Evolutionary conservation across 2,329 filamentous ascomycete genomes (phyloP).

Genomic region (Aspergillus phoenicis): DNA sequence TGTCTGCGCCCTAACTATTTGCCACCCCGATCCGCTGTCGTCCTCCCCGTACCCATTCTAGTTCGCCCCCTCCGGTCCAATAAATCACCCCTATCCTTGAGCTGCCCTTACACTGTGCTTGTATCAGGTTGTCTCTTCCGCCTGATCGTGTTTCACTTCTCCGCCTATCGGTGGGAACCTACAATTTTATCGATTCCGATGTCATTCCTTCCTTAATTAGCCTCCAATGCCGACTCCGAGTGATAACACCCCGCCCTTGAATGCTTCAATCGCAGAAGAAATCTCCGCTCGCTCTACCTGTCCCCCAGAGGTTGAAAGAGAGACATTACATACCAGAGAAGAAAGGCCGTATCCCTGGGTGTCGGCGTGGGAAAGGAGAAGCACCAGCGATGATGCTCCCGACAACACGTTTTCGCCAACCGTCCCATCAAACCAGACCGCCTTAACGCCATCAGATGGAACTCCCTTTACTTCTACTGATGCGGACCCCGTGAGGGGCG

Average conservation of each 20-base stretch:
- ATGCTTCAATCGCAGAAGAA: constrained; percentile 47
- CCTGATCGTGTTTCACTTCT: constrained; percentile 25
- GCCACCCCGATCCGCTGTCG: background rate
- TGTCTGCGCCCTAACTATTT: no score
- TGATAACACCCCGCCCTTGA: constrained; percentile 46
- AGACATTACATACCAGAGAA: constrained; percentile 23
- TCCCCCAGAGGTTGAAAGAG: constrained; percentile 51
- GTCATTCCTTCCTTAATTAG: constrained; percentile 39
- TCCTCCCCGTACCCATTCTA: background rate
- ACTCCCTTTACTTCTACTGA: constrained; percentile 27
- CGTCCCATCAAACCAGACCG: constrained; percentile 27
- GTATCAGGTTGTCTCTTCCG: constrained; percentile 11
- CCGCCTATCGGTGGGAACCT: constrained; percentile 25
- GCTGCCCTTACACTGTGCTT: background rate
- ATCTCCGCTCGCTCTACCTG: constrained; percentile 51
- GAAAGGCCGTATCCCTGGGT: no score
- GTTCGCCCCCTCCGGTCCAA: constrained; percentile 5
- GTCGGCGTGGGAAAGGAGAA: constrained; percentile 26
- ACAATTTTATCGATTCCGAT: constrained; percentile 33
- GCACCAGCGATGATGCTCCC: constrained; percentile 27
- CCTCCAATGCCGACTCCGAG: constrained; percentile 55
- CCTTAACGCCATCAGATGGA: constrained; percentile 32
- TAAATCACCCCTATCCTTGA: background rate
- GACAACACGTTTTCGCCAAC: constrained; percentile 33
- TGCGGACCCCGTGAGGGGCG: constrained; percentile 30